Base-by-base conservation (phyloP, 208 protist species). In the Acanthamoeba quina region DNA sequence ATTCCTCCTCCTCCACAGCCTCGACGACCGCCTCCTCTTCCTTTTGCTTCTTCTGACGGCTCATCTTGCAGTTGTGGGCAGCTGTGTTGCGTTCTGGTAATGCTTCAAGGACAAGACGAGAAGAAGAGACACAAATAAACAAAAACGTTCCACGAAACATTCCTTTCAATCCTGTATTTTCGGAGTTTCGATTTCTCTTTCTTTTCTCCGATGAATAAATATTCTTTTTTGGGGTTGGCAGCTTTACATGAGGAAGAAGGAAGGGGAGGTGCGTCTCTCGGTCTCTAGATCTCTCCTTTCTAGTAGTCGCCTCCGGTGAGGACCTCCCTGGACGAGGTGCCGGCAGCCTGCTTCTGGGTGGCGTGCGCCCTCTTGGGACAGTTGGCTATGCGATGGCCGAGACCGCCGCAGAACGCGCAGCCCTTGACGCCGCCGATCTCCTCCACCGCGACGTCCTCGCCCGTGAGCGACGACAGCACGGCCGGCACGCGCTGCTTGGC, bases 321-420 rank as follows among this genome's bases (percentile, higher is more conserved):
- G 80, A 62, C 31, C 52, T 88, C 80, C 3, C 80, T 29, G n/a
- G 80, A 88, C n/a, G 80, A 88, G 29, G 34, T 37, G 80, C 85
- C 62, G 31, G 85, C 85, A 15, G 49, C 49, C 85, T 91, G 34
- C 85, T 91, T 91, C 60, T 91, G n/a, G 41, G 58, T 66, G 41
- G 60, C 85, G 24, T 56, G 41, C 13, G 95, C 90, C 7, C 97
- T 89, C 94, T 98, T 98, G 72, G 96, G 96, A 92, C 98, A 98
- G 44, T 97, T 94, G 13, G 78, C 91, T 34, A 98, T 96, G 44
- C 97, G 92, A 90, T 99, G 98, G 52, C 98, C 98, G 5, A 98
- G 92, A 76, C 98, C 98, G 58, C 98, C 98, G 93, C 98, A 99
- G 95, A 97, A 98, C 24, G 95, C 66, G 94, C 98, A 99, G 24